Conservation (phyloP, 1,284 basidiomycete species). For the Ganoderma lucidum region DNA sequence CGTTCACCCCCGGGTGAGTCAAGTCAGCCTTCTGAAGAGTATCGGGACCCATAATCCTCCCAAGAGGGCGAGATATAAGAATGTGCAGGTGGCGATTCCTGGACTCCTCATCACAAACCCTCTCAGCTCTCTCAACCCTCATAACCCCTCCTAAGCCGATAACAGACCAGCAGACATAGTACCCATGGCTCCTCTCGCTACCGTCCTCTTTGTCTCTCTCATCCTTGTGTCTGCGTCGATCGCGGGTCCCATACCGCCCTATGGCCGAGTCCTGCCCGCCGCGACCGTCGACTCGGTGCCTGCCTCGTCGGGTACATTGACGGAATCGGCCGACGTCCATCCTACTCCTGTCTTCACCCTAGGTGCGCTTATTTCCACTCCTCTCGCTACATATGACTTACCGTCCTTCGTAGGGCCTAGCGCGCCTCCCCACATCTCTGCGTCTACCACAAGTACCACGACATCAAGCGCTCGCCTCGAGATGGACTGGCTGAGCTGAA, state of each 20-base stretch:
- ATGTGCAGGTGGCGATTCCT: background rate
- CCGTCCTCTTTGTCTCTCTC: background rate
- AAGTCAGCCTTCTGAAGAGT: background rate
- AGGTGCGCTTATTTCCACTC: background rate
- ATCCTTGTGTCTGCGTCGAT: background rate
- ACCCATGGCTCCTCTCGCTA: background rate
- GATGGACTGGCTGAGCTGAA: conserved; percentile 8
- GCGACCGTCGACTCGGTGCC: background rate
- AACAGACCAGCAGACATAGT: background rate
- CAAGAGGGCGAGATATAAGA: background rate
- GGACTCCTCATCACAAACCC: background rate
- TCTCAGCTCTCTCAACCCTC: background rate
- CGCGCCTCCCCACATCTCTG: background rate
- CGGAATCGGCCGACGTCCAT: background rate
- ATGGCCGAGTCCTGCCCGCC: background rate
- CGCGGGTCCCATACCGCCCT: background rate
- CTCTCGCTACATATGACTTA: background rate
- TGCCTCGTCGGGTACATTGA: background rate
- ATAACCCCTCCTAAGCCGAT: background rate
- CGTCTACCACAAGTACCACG: background rate
- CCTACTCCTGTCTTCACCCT: background rate
- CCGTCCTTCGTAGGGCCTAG: background rate
- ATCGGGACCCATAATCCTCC: background rate
- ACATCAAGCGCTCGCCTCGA: background rate
- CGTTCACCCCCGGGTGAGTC: background rate